Base-by-base conservation (phyloP, 2,329 filamentous ascomycete genomes). In the Aureobasidium sp. region DNA sequence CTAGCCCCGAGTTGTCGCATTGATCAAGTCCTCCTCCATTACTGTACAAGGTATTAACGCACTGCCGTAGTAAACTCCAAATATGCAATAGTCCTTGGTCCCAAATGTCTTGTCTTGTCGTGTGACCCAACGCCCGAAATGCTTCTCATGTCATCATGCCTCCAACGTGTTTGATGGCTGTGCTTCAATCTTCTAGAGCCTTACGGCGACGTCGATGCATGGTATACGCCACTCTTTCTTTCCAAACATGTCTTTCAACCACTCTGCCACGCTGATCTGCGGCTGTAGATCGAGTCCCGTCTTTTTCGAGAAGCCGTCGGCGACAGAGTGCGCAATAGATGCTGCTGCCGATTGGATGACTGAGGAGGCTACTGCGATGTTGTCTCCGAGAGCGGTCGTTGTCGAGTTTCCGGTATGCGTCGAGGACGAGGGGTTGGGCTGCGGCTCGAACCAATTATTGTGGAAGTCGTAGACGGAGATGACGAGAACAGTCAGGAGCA, bases 401-500 rank as follows among this genome's bases (percentile, higher is more conserved):
- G 45, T 47, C 2, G 34, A 41, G 45, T 42, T 45, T 29, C 52
- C 36, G 27, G 65, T 65, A 14, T 64, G 63, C 56, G 71, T 65
- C 29, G 71, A 67, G 17, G 59, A 56, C 8, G 41, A 41, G 15
- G 41, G 20, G 68, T 63, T 81, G 78, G 15, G 53, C 66, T 90
- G 84, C n/a, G 92, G 87, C 68, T 92, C 86, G 75, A 97, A 97
- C 93, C 92, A 97, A 78, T 95, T 91, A 70, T 87, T 89, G 68
- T 81, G 83, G 70, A 97, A 89, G 78, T 97, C 93, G 80, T 97
- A 94, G 78, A 97, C 94, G 73, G 91, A 95, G 67, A 92, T 84
- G 79, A 97, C 96, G 68, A 99, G 90, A 69, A 97, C 91, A 67
- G 96, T 84, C 53, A 99, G 90, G 60, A 99, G 88, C 65, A 97